phyloP scores from a whole-genome alignment of 208 protist genomes.

The Entamoeba histolytica region DNA sequence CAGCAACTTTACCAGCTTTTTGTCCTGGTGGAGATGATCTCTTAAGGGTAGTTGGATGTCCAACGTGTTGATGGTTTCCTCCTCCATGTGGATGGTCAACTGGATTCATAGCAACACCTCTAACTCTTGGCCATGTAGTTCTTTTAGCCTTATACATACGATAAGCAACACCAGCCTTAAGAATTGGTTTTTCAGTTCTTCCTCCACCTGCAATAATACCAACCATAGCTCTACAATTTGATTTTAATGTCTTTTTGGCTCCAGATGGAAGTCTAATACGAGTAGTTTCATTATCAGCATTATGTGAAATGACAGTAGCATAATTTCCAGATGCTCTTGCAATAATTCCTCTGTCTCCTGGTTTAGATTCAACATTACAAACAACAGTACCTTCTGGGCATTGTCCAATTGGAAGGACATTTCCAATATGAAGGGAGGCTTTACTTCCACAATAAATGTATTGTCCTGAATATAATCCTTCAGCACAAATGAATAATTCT shows the following conservation, averaged over 20 bases:
- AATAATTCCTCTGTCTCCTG: conserved; percentile 72
- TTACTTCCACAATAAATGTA: conserved; percentile 89
- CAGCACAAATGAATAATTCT: conserved; percentile 77
- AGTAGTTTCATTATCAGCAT: conserved; percentile 72
- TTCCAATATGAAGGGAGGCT: conserved; percentile 71
- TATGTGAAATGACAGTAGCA: conserved; percentile 78
- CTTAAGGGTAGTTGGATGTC: conserved; percentile 48
- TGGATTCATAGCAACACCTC: conserved; percentile 93
- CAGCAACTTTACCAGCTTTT: conserved; percentile 95
- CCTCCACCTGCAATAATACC: conserved; percentile 92
- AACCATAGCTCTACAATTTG: conserved; percentile 71
- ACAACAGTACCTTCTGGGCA: conserved; percentile 95
- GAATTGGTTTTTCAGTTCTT: conserved; percentile 92
- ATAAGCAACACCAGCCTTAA: conserved; percentile 90
- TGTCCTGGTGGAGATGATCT: conserved; percentile 62
- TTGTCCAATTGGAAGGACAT: conserved; percentile 75
- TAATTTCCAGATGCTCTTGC: conserved; percentile 80
- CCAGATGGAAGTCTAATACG: conserved; percentile 88
- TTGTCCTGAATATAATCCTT: conserved; percentile 95
- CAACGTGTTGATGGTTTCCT: conserved; percentile 99
- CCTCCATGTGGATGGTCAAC: conserved; percentile 89
- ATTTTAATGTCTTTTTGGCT: conserved; percentile 78
- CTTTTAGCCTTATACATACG: conserved; percentile 91
- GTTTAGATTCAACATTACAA: conserved; percentile 87
- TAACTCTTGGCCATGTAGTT: conserved; percentile 86